A percentile compares a stretch with the other conserved stretches of the same genome.
Evolutionary conservation across 2,329 filamentous ascomycete genomes (phyloP).

Genomic region (Sporothrix schenckii): DNA sequence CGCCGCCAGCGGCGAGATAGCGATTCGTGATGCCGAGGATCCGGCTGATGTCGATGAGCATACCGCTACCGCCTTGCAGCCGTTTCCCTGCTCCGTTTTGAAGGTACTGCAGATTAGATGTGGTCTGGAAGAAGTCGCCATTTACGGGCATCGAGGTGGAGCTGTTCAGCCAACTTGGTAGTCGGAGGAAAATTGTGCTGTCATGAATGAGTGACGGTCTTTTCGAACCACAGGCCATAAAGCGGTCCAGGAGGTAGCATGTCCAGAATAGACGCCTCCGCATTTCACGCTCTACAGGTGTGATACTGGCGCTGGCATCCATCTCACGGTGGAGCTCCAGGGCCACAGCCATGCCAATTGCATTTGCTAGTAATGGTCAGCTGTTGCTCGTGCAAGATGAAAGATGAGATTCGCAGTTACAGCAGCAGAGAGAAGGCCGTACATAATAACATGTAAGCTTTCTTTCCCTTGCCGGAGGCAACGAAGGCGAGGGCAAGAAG

Average conservation of each 20-base stretch:
- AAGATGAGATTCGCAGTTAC: not conserved
- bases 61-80: slow-evolving; percentile 72
- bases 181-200: slow-evolving; percentile 71
- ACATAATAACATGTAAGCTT: slow-evolving; percentile 84
- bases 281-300: slow-evolving; percentile 72
- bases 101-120: slow-evolving; percentile 75
- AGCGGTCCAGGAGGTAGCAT: slow-evolving; percentile 85
- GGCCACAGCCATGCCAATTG: slow-evolving; percentile 80
- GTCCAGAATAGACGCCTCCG: slow-evolving; percentile 84
- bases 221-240: slow-evolving; percentile 77
- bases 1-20: slow-evolving; percentile 81
- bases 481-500: slow-evolving; percentile 76
- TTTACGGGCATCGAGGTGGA: slow-evolving; percentile 66
- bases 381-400: not conserved
- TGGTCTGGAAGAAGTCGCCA: slow-evolving; percentile 78
- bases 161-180: slow-evolving; percentile 73
- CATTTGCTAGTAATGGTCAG: slow-evolving; percentile 61
- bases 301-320: slow-evolving; percentile 63
- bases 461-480: slow-evolving; percentile 77
- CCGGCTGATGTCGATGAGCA: slow-evolving; percentile 82
- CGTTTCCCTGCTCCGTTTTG: slow-evolving; percentile 66
- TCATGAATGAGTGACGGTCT: slow-evolving; percentile 79
- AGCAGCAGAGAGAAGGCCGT: slow-evolving; percentile 40
- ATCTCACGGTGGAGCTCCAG: slow-evolving; percentile 79
- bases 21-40: slow-evolving; percentile 82